Evolutionary conservation across 164 flowering plant species (phyloP).

Genomic region (Tinospora cordifolia): DNA sequence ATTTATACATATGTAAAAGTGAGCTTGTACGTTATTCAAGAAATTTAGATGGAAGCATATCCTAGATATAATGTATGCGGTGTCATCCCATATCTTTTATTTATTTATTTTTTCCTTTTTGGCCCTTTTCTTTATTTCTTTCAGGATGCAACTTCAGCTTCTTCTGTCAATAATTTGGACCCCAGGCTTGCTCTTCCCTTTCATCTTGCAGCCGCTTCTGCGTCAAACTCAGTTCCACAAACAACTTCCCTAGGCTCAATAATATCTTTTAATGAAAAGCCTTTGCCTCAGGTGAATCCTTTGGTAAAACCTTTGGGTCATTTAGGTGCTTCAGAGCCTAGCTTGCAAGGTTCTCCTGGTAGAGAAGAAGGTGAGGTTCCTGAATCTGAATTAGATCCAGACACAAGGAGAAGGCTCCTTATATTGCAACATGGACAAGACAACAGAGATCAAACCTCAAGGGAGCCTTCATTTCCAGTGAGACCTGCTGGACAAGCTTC

Average conservation of each 20-base stretch:
- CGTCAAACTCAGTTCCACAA: conserved; percentile 34
- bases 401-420: conserved; percentile 92
- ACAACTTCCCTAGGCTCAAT: conserved; percentile 36
- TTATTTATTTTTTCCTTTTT: not conserved
- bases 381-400: conserved; percentile 97
- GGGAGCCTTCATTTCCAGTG: conserved; percentile 61
- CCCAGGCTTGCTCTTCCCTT: conserved; percentile 44
- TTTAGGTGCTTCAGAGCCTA: conserved; percentile 40
- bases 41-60: not conserved
- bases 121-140: conserved; percentile 4
- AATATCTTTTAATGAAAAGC: conserved; percentile 32
- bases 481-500: conserved; percentile 56
- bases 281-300: conserved; percentile 37
- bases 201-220: conserved; percentile 35
- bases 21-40: not conserved
- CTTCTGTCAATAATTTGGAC: conserved; percentile 42
- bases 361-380: conserved; percentile 99
- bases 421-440: conserved; percentile 98
- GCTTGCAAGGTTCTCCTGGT: conserved; percentile 78
- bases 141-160: conserved; percentile 71
- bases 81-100: conserved; percentile 10
- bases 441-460: conserved; percentile 50
- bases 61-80: not conserved
- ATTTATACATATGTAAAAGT: not conserved
- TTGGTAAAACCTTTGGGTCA: conserved; percentile 42